Evolutionary conservation across 1,284 basidiomycete species (phyloP), one percentile per base, ranked within the genome.

Genomic region (Sporisorium graminicola): DNA sequence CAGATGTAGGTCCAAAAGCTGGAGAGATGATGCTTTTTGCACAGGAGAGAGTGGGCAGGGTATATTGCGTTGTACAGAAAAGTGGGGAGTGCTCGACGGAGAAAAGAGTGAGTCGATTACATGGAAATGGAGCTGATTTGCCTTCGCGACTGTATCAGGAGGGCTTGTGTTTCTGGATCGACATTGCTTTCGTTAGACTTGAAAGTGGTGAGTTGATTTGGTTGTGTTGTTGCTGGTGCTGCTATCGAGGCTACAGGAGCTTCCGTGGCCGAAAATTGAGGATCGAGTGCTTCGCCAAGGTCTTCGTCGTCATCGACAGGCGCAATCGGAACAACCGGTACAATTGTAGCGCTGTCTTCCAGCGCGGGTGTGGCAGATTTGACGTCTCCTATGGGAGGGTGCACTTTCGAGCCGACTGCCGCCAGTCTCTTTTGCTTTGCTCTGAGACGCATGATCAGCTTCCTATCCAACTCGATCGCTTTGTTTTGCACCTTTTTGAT

Each of bases 401-500:
- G 18, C 10, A 6, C 16, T 44, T 53, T 47, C 5, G 50, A 14
- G 18, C 14, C 33, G 40, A 43, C 40, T 4, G 50, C 44, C 0
- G 50, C 58, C 9, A 58, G 35, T 35, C 50, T 69, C 47, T 22
- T 59, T 50, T 75, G 73, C 56, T 51, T 67, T 5, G 52, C n/a
- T 13, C 73, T 46, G 2, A 64, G 40, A 24, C 67, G 57, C 58
- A 66, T 54, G 44, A 79, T 76, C 14, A 61, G 20, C 50, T 58
- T 64, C 20, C 58, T 59, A 27, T 79, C 78, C 59, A 77, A 50
- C 35, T 74, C 72, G 40, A 79, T 79, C 16, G 78, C 78, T 14
- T 71, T 67, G 57, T 65, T 65, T 53, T 79, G 78, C 7, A 74
- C 56, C 69, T 79, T 79, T 35, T 79, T 79, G 68, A 79, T 75